Evolutionary conservation across 2,329 filamentous ascomycete species (phyloP), one percentile per base, ranked within the genome.

Genomic region (Monilinia laxa): DNA sequence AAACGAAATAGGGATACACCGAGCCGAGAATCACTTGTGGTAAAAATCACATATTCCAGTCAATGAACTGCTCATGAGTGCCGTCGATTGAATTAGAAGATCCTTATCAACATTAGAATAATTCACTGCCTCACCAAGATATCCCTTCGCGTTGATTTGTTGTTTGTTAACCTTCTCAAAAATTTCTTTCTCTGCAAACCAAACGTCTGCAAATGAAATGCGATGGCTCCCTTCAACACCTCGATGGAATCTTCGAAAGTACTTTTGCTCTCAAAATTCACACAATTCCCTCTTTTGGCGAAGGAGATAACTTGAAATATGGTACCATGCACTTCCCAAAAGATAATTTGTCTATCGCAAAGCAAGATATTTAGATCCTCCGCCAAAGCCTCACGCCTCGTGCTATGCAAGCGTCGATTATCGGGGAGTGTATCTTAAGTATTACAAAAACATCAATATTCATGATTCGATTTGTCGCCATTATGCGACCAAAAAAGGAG

Each of bases 261-360:
- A 2, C 4, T 3, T 10, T 18, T 45, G 18, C 16, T 11, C 18
- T 47, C 25, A 5, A 28, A 10, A 23, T 45, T 28, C 18, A 7
- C 38, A 3, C n/a, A n/a, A 7, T 58, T 45, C 11, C 11, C 23
- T 4, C 4, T 28, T 18, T 58, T 58, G 2, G 16, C 56, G 20
- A n/a, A 28, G 42, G 56, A 45, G 40, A 31, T 58, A 58, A 6
- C 38, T 58, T 45, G 16, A 58, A 18, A 45, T 58, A 12, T 58
- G 56, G 56, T 58, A 45, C 11, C 40, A 58, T 3, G 56, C 40
- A 42, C 56, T 47, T 45, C 56, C 56, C 40, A 10, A 58, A 31
- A 35, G 23, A 45, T 23, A 58, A 31, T 16, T 58, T 40, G 23
- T 58, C 5, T 45, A 28, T 42, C 16, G 28, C 1, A 6, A n/a